These are phyloP conservation scores for Cyclotella atomus DNA, from an alignment of 108 stramenopile genomes.

Conservation along the genomic window DNA sequence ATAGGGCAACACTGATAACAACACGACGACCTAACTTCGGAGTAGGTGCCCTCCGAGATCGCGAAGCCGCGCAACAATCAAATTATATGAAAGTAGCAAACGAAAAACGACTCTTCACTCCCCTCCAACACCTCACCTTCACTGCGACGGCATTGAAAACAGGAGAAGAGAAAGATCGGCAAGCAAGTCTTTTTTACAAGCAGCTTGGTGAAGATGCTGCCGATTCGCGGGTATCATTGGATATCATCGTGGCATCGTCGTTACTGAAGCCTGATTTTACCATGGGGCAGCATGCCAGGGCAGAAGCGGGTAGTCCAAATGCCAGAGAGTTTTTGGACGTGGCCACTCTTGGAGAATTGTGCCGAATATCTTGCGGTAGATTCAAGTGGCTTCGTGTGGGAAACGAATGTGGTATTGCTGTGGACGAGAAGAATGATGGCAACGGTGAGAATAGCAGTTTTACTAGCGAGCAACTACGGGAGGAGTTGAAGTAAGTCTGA, in stretches of 20 bases:
- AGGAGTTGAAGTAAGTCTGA: conserved; percentile 56
- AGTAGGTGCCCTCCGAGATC: conserved; percentile 62
- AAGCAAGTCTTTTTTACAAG: conserved; percentile 62
- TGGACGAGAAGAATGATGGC: conserved; percentile 7
- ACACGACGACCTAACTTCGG: conserved; percentile 80
- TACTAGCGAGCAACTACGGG: conserved; percentile 42
- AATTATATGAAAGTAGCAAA: conserved; percentile 12
- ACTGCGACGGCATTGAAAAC: conserved; percentile 10
- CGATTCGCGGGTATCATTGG: conserved; percentile 59
- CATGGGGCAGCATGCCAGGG: conserved; percentile 1
- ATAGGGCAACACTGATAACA: conserved; percentile 64
- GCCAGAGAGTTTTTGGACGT: conserved; percentile 68
- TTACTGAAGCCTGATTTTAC: conserved; percentile 40
- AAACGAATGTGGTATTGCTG: conserved; percentile 51
- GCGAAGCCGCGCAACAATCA: conserved; percentile 43
- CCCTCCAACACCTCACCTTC: conserved; percentile 53
- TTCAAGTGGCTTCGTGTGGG: conserved; percentile 76
- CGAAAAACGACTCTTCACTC: conserved; percentile 57
- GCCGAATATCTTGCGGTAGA: conserved; percentile 69
- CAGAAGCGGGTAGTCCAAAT: conserved; percentile 22
- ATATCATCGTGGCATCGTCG: conserved; percentile 70
- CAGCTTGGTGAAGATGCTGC: conserved; percentile 57
- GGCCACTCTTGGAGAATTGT: conserved; percentile 74
- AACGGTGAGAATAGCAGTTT: conserved; percentile 9
- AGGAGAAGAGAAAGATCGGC: conserved; percentile 18